Evolutionary conservation across 805 yeast genomes (phyloP), one percentile per base, ranked within the genome.

Genomic region (Komagataella pastoris): DNA sequence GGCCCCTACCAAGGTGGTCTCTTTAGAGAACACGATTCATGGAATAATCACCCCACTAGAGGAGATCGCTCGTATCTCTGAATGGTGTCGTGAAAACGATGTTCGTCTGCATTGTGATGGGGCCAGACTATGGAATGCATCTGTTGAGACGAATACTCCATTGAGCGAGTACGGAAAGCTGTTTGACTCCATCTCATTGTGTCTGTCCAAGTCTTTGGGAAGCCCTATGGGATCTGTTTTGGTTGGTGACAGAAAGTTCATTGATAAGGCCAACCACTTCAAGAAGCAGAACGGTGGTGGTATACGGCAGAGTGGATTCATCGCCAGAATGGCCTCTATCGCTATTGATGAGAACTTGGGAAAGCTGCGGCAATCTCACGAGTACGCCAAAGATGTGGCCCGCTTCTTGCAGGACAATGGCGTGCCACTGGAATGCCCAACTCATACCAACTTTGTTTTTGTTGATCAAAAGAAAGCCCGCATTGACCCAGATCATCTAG

Each of bases 221-320:
- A 97, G 97, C 1, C 97, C 97, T 53, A 81, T 90, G 60, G 97
- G 97, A 6, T 84, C 95, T 14, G 79, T 89, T 4, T 72, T 90
- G 47, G 96, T 88, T 45, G 93, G 96, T 45, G 68, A 71, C 48
- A 60, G 63, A 45, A 68, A 70, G 50, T 74, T 81, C 58, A 82
- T 88, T 55, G 68, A 72, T 58, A 81, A 79, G 61, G 88, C 93
- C 46, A 83, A 81, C 63, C 95, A 89, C 68, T 85, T 89, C 71
- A 84, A 86, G 58, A 90, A 90, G 61, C 97, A 90, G 69, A 79
- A 80, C 57, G 97, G 97, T 62, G 97, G 97, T 58, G 97, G 97
- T 56, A 80, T 90, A 49, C 76, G 97, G 64, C 97, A 90, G 69
- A 74, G 85, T 44, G 97, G 97, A 52, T 68, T 87, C 67, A 73